Evolutionary conservation across 2,329 filamentous ascomycete genomes (phyloP), one percentile per base, ranked within the genome.

Genomic region (Pseudogymnoascus sp.): DNA sequence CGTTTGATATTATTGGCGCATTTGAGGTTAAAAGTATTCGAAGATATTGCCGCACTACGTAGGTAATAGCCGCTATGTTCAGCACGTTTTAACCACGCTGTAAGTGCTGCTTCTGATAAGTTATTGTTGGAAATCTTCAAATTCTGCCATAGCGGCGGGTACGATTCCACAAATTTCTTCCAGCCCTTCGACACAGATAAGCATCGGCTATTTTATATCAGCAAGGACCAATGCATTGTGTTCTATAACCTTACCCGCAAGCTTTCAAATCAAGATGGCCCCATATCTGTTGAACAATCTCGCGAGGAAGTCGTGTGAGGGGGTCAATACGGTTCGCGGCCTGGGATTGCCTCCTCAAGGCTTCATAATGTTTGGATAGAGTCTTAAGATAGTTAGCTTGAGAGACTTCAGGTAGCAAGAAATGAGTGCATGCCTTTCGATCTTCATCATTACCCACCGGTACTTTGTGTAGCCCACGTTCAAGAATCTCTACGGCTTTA

Each of bases 401-500:
- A 8, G 29, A 21, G n/a, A 17, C 15, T 33, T 33, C 48, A 5
- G 5, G 4, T 12, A 4, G 5, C 29, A 55, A 13, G n/a, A 55
- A 55, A 15, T 55, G n/a, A 33, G 29, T 4, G 8, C 44, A 33
- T 64, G 72, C 70, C 33, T 63, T 63, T 8, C 71, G 68, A 13
- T 71, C 66, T 15, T 68, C 70, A 10, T 61, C 70, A 10, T 61
- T 61, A 5, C 69, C 69, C 60, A 72, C 67, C 38, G 69, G 69
- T 58, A 74, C 70, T 60, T 73, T 73, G 10, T 59, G 65, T 4
- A 74, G 63, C 3, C 72, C 72, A 44, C 69, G 67, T 51, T 72
- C 68, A 55, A 73, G 73, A 15, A 74, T 73, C 38, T 71, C 68
- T 39, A 73, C 58, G 51, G 72, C 72, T 17, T 73, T 64, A 9